These are phyloP conservation scores for Acarospora socialis DNA, from an alignment of 2,329 filamentous ascomycete species.

Conservation along the genomic window DNA sequence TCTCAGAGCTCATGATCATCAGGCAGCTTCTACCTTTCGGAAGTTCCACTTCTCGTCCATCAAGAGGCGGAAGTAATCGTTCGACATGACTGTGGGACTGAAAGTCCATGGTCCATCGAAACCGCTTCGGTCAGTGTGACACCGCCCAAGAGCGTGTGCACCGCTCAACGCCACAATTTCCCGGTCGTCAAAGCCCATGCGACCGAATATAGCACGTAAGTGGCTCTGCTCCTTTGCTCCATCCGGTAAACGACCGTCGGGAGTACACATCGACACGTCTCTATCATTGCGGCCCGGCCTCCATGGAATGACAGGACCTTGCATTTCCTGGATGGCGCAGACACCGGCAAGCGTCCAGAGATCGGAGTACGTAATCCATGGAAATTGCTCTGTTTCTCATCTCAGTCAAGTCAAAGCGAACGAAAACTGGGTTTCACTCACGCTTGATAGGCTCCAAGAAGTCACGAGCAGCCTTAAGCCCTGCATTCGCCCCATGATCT, in stretches of 20 bases:
- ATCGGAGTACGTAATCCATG: constrained; percentile 93
- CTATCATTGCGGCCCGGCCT: constrained; percentile 71
- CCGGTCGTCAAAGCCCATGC: constrained; percentile 96
- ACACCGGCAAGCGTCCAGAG: constrained; percentile 88
- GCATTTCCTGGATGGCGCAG: constrained; percentile 84
- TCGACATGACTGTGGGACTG: constrained; percentile 79
- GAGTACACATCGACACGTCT: constrained; percentile 74
- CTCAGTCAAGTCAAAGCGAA: no score
- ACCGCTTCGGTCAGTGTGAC: constrained; percentile 77
- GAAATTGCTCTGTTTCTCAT: constrained; percentile 58
- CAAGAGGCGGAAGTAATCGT: constrained; percentile 85
- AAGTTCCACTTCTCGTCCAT: constrained; percentile 84
- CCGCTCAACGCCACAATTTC: constrained; percentile 86
- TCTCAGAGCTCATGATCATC: constrained; percentile 54
- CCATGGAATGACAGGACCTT: constrained; percentile 76
- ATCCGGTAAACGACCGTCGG: constrained; percentile 82
- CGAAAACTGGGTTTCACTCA: constrained; percentile 32
- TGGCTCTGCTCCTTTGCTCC: constrained; percentile 64
- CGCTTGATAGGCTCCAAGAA: constrained; percentile 87
- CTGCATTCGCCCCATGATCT: constrained; percentile 87
- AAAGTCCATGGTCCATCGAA: constrained; percentile 87
- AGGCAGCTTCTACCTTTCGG: constrained; percentile 46
- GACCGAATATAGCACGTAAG: constrained; percentile 80
- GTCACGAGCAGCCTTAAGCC: constrained; percentile 70
- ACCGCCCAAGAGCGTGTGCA: constrained; percentile 77